Evolutionary conservation across 352 stramenopile genomes (phyloP).

Genomic region (Globisporangium echinulatum): DNA sequence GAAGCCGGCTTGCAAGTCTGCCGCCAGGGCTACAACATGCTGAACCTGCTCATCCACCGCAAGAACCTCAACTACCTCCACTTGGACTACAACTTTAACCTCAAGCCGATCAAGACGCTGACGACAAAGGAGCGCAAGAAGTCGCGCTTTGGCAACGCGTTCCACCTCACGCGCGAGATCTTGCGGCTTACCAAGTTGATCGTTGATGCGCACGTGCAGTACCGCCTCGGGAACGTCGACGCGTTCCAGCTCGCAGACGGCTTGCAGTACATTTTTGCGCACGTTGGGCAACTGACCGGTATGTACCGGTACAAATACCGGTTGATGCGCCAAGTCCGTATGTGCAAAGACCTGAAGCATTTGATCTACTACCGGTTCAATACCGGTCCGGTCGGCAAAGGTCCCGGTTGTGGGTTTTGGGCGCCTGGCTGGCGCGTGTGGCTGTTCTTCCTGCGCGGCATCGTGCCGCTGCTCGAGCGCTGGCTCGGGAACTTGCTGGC

Average conservation of each 20-base stretch:
- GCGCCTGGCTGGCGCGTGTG: slow-evolving; percentile 98
- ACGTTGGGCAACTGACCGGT: slow-evolving; percentile 98
- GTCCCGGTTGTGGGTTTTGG: slow-evolving; percentile 99
- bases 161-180: slow-evolving; percentile 97
- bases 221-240: slow-evolving; percentile 98
- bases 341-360: slow-evolving; percentile 99
- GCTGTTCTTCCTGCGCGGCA: slow-evolving; percentile 99
- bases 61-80: slow-evolving; percentile 99
- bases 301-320: slow-evolving; percentile 99
- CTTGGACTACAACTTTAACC: slow-evolving; percentile 99
- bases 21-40: slow-evolving; percentile 99
- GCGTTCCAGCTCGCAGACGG: slow-evolving; percentile 99
- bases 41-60: slow-evolving; percentile 99
- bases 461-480: slow-evolving; percentile 96
- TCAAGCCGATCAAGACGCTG: slow-evolving; percentile 99
- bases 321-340: slow-evolving; percentile 95
- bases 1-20: slow-evolving; percentile 98
- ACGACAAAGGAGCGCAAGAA: slow-evolving; percentile 99
- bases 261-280: slow-evolving; percentile 99
- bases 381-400: slow-evolving; percentile 98
- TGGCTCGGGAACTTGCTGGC: slow-evolving; percentile 99
- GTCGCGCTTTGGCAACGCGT: slow-evolving; percentile 94
- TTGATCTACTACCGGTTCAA: slow-evolving; percentile 99
- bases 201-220: slow-evolving; percentile 99
- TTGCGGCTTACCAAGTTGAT: slow-evolving; percentile 99